Base-by-base conservation (phyloP, 2,329 filamentous ascomycete species). In the Colletotrichum plurivorum region DNA sequence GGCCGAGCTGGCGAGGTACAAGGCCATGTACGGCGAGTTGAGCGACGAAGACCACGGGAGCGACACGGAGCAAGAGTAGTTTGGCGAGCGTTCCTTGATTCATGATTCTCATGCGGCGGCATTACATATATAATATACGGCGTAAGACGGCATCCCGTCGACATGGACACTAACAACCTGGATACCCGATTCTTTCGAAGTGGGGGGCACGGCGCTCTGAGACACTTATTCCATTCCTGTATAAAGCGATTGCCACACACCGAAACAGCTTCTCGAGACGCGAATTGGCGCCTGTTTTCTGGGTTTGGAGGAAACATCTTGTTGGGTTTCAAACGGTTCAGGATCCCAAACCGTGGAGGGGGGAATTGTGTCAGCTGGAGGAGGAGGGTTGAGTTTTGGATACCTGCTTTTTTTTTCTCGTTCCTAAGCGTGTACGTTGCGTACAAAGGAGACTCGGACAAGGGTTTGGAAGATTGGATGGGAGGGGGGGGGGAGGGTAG, bases 1-100 rank as follows among this genome's bases (percentile, higher is more conserved):
- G 67, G 83, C 84, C 36, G 89, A 94, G 76, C 82, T 94, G 55
- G 84, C 89, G 76, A 81, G 79, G 66, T 91, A 92, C 78, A 90
- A 87, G 75, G 82, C 81, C 36, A 81, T 77, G 57, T 89, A 83
- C 70, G 88, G 88, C 48, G 78, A 81, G 5, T 75, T 89, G 41
- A 76, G 77, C 58, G 75, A 73, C 66, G 70, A 72, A 13, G 71
- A 76, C 22, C 76, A 78, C 39, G 80, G 76, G 51, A 80, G 77
- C 69, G 79, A 79, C 41, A 79, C 78, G 18, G 74, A 75, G 31
- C 74, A 76, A 60, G 77, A 78, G 67, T 68, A 66, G 51, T 41
- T 51, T 31, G 39, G 51, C 62, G 55, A 67, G 67, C 62, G 55
- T 67, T 69, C 51, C 49, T 58, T 62, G 49, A 53, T 52, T 69